Conservation (phyloP, 805 yeast genomes). For the Starmerella vaccinii region DNA sequence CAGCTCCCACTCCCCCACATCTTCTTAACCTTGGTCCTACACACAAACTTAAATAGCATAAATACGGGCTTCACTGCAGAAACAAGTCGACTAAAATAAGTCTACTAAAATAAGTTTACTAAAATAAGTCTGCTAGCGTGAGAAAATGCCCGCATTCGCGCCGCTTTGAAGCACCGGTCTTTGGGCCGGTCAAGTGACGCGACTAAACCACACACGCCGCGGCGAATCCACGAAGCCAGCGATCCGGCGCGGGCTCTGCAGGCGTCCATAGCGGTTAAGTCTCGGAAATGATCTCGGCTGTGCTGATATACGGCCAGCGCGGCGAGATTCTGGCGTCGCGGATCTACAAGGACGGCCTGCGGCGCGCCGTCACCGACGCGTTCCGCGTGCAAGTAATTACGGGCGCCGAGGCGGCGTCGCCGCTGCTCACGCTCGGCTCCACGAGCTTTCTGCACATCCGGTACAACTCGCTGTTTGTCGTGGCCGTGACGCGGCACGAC, state of each 20-base stretch:
- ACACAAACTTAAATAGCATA: too few relatives aligned
- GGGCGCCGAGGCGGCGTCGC: conserved; percentile 47
- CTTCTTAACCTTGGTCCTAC: too few relatives aligned
- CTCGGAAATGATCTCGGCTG: conserved; percentile 62
- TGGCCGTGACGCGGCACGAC: conserved; percentile 82
- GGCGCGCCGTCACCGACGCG: conserved; percentile 71
- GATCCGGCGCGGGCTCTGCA: too few relatives aligned
- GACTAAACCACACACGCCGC: not conserved
- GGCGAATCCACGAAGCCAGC: too few relatives aligned
- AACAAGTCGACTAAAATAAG: conserved; percentile 19
- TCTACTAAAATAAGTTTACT: too few relatives aligned
- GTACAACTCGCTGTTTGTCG: conserved; percentile 56
- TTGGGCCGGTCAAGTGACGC: not conserved
- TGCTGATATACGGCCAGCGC: conserved; percentile 64
- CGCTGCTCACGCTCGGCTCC: conserved; percentile 77
- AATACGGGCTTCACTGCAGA: conserved; percentile 73
- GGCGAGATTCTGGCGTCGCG: conserved; percentile 79
- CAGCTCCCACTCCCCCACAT: too few relatives aligned
- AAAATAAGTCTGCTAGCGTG: too few relatives aligned
- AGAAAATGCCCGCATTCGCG: too few relatives aligned
- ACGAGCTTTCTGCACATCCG: conserved; percentile 79
- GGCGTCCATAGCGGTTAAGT: not conserved
- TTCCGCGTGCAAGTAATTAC: conserved; percentile 87
- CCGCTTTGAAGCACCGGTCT: too few relatives aligned
- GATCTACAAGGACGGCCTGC: conserved; percentile 61